Evolutionary conservation across 1,139 yeast genomes (phyloP).

Genomic region (Yamadazyma sp.): DNA sequence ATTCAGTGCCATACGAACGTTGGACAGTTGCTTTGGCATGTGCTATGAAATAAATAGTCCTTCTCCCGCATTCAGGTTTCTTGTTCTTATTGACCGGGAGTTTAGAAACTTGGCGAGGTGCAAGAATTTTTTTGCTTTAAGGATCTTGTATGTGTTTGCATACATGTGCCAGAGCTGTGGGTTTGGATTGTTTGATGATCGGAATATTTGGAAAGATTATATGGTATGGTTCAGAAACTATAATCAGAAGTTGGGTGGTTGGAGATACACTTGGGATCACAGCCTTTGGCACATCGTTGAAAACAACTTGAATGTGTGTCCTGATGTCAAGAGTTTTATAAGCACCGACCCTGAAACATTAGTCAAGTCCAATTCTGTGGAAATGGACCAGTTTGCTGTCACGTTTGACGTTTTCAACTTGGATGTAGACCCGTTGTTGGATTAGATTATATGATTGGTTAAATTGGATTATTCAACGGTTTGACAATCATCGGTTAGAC

Average conservation of each 20-base stretch:
- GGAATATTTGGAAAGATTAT: slow-evolving; percentile 30
- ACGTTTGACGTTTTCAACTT: too few species aligned
- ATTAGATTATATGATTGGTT: too few species aligned
- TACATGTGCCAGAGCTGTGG: slow-evolving; percentile 19
- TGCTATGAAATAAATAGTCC: slow-evolving; percentile 13
- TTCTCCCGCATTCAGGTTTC: slow-evolving; percentile 28
- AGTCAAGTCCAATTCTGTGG: neutral
- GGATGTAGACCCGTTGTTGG: too few species aligned
- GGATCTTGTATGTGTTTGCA: slow-evolving; percentile 23
- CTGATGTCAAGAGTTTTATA: neutral
- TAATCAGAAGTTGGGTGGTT: slow-evolving; percentile 13
- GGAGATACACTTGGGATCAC: slow-evolving; percentile 18
- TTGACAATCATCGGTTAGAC: too few species aligned
- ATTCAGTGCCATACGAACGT: neutral
- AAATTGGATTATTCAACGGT: too few species aligned
- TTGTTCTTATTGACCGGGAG: slow-evolving; percentile 15
- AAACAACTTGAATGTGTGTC: neutral
- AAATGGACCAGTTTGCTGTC: too few species aligned
- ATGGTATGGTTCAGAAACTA: slow-evolving; percentile 22
- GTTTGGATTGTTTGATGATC: slow-evolving; percentile 20
- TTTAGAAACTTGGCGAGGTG: slow-evolving; percentile 17
- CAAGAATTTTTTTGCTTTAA: slow-evolving; percentile 24
- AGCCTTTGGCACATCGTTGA: slow-evolving; percentile 11
- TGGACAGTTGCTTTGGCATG: neutral
- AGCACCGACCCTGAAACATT: slow-evolving; percentile 3